Evolutionary conservation across 2,329 filamentous ascomycete genomes (phyloP), one percentile per base, ranked within the genome.

Genomic region (Aspergillus brasiliensis): DNA sequence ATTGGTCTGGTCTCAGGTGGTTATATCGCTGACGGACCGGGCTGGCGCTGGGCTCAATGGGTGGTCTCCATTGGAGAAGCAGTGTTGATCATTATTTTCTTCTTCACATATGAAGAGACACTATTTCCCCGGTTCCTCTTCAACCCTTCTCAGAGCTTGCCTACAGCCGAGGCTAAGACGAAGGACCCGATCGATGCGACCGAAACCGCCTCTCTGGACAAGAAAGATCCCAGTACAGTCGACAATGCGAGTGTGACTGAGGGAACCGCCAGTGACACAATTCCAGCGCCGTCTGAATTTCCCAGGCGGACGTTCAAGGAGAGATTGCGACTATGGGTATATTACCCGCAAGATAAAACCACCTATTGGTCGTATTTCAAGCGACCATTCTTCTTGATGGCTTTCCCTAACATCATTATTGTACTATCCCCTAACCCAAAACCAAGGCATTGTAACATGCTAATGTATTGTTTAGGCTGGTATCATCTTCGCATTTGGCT

Each of bases 1-100:
- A 62, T 77, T 3, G 75, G 74, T 0, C 59, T 77, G 2, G 77
- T 77, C 25, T 59, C 74, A 7, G 75, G 75, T 1, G 74, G 75
- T 4, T 72, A 70, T 19, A 76, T 77, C 25, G 70, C 67, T 51
- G 40, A 77, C 44, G 69, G 68, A 6, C 65, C 72, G 21, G 72
- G 72, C 27, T 77, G 75, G 75, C 68, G 74, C 25, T 77, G 75
- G 72, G 64, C 40, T 21, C 40, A 44, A 17, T 44, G 40, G 51
- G 21, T 54, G 13, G 51, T 54, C n/a, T 44, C 51, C 15, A 54
- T 54, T 19, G 51, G 37, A 8, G 51, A 54, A 38, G 51, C 23
- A 11, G 19, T 54, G n/a, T 31, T 54, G 23, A 54, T 54, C 38
- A 28, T 46, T n/a, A 23, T 42, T n/a, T 54, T 54, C 17, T 54